Conservation (phyloP, 257 asterid genomes). For the Galeopsis tetrahit region DNA sequence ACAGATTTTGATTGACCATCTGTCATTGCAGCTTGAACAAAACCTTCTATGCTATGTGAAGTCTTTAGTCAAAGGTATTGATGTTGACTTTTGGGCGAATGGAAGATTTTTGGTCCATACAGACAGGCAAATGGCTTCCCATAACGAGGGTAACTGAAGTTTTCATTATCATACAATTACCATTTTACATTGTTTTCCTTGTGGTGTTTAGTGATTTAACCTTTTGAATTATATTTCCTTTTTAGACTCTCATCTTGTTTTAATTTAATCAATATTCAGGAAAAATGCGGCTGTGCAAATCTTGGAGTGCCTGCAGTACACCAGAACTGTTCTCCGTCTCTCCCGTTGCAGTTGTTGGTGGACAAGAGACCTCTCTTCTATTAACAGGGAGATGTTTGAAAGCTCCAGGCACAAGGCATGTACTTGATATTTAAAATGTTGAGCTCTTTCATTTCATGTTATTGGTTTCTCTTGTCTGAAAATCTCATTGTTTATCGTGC, state of each 20-base stretch:
- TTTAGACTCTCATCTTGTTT: constrained; percentile 26
- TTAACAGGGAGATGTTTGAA: constrained; percentile 64
- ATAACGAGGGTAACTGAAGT: constrained; percentile 53
- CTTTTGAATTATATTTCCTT: not conserved
- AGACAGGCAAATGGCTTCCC: constrained; percentile 66
- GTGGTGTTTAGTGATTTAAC: constrained; percentile 1
- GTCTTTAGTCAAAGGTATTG: constrained; percentile 52
- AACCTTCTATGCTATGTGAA: constrained; percentile 60
- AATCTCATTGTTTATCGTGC: constrained; percentile 34
- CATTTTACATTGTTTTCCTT: constrained; percentile 15
- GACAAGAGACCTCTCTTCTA: constrained; percentile 69
- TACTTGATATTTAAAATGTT: constrained; percentile 7
- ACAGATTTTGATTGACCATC: constrained; percentile 28
- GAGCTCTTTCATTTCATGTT: not conserved
- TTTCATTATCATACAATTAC: not conserved
- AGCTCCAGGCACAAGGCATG: constrained; percentile 66
- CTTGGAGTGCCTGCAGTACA: constrained; percentile 51
- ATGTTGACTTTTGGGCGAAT: constrained; percentile 71
- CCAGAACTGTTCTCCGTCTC: constrained; percentile 70
- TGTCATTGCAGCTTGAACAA: constrained; percentile 66
- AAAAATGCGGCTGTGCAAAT: constrained; percentile 59
- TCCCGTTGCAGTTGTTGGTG: constrained; percentile 80
- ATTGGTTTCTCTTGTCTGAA: constrained; percentile 13
- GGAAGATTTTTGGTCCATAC: constrained; percentile 72
- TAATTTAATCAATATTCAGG: constrained; percentile 49